Conservation (phyloP, 164 flowering plant species). For the Berberis vulgaris region DNA sequence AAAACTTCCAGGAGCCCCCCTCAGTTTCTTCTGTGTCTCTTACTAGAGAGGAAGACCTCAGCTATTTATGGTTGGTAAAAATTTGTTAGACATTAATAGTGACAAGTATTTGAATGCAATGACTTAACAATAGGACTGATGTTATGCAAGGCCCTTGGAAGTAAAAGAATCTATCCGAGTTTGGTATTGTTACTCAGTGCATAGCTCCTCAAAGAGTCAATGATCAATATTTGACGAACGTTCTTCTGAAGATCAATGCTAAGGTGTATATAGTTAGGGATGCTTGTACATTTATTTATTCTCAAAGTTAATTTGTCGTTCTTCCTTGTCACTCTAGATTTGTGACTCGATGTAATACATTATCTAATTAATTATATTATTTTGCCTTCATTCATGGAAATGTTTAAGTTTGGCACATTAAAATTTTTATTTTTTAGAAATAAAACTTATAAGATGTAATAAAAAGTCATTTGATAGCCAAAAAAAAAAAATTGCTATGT, state of each 20-base stretch:
- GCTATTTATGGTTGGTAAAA: slow-evolving; percentile 48
- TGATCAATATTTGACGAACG: slow-evolving; percentile 52
- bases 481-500: too few species aligned
- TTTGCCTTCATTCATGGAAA: background rate
- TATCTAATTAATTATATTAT: background rate
- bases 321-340: too few species aligned
- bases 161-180: slow-evolving; percentile 35
- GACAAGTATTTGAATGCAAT: background rate
- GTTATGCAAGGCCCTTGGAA: slow-evolving; percentile 26
- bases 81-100: background rate
- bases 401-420: too few species aligned
- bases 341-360: too few species aligned
- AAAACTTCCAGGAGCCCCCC: slow-evolving; percentile 48
- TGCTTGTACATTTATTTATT: too few species aligned
- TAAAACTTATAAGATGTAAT: too few species aligned
- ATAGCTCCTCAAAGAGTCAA: slow-evolving; percentile 55
- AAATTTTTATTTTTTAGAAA: too few species aligned
- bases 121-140: background rate
- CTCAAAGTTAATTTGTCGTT: too few species aligned
- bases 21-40: slow-evolving; percentile 48
- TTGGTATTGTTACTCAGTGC: slow-evolving; percentile 86
- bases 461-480: too few species aligned
- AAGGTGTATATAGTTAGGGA: slow-evolving; percentile 40
- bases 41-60: slow-evolving; percentile 53
- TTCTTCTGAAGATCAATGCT: slow-evolving; percentile 37